phyloP scores from a whole-genome alignment of 306 rosid genomes.

The Malus fusca region DNA sequence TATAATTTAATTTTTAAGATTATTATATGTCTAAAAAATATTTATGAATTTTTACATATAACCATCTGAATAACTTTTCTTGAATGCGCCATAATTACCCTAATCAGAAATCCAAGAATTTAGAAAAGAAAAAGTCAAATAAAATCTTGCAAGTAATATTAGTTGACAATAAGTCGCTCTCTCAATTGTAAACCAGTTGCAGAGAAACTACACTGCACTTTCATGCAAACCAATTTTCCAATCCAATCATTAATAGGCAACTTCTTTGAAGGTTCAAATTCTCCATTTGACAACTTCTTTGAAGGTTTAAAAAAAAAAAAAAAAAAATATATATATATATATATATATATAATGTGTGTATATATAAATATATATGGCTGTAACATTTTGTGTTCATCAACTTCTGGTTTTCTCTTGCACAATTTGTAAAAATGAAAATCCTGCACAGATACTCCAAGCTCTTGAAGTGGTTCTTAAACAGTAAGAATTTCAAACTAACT shows the following conservation, averaged over 20 bases:
- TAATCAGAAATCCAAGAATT: too few relatives aligned
- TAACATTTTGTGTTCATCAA: background rate
- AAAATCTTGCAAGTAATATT: too few relatives aligned
- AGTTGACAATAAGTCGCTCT: background rate
- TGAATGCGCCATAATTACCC: too few relatives aligned
- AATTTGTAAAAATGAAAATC: background rate
- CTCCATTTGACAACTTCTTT: background rate
- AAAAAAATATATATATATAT: too few relatives aligned
- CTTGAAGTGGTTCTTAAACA: constrained; percentile 17
- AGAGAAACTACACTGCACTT: constrained; percentile 2
- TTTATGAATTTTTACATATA: too few relatives aligned
- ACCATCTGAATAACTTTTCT: too few relatives aligned
- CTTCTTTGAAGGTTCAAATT: background rate
- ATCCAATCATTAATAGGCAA: background rate
- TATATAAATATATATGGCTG: background rate
- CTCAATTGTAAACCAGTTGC: background rate
- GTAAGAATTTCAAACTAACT: constrained; percentile 9
- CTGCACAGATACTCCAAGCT: background rate
- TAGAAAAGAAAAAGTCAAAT: too few relatives aligned
- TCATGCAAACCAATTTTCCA: background rate
- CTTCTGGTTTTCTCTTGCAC: background rate
- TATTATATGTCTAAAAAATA: too few relatives aligned
- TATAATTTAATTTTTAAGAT: too few relatives aligned
- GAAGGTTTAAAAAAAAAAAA: too few relatives aligned
- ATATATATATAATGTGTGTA: too few relatives aligned